Evolutionary conservation across 2,329 filamentous ascomycete genomes (phyloP), one percentile per base, ranked within the genome.

Genomic region (Talaromyces sp.): DNA sequence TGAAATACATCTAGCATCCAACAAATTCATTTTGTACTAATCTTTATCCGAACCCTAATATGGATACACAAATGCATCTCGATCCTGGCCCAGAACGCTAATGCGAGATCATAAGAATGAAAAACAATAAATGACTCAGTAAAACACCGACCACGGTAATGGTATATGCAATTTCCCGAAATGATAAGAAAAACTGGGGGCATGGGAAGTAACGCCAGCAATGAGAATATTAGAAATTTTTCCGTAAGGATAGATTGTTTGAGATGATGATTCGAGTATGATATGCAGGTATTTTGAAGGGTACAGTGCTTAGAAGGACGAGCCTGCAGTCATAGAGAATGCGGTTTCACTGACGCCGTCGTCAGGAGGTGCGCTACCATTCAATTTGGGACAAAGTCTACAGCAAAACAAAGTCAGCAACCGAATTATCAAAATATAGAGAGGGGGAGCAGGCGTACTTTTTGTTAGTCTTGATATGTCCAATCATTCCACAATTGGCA

Each of bases 381-480:
- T 96, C 68, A 96, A 88, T 76, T 95, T 83, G 57, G 92, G 92
- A 76, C 92, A 96, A 72, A 93, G 85, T 77, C 89, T 92, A 39
- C n/a, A 37, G 19, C 67, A 70, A 74, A 65, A 64, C 64, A 66
- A 66, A 27, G 66, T 69, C 63, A 71, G 69, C 63, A 64, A 61
- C 43, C 10, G 31, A 5, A 35, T 41, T 3, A 43, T 3, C 15
- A 11, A 41, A 17, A n/a, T 9, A 22, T 13, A 25, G 33, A 10
- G 49, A 22, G 37, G 4, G n/a, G n/a, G 22, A 39, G 8, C 31
- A 37, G 37, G 67, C 70, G 67, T 86, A 95, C 92, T 97, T 98
- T 82, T 97, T 96, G 83, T 98, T 98, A 57, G 94, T 98, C 80
- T 97, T 97, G 83, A 99, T 99, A 75, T 99, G 95, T 37, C 95